Base-by-base conservation (phyloP, 208 protist genomes). In the Zelonia costaricensis region DNA sequence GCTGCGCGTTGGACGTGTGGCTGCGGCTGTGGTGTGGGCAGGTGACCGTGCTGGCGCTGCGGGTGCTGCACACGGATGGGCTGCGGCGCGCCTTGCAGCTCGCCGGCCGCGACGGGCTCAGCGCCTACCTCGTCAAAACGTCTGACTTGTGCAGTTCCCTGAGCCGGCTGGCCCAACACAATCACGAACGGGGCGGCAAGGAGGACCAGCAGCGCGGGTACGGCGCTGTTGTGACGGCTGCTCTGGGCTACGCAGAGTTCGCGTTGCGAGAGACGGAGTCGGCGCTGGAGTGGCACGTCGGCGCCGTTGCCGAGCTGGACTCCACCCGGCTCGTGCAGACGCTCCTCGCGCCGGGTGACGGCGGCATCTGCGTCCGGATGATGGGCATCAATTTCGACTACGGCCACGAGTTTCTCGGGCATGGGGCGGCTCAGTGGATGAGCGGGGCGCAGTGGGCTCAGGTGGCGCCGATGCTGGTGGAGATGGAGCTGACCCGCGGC, bases 331-430 rank as follows among this genome's bases (percentile, higher is more conserved):
- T 93, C 64, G n/a, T 93, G 39, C 84, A 92, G 49, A 96, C 90
- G 39, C 78, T 81, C 25, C 64, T 91, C 38, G 72, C 57, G 8
- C n/a, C 48, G 20, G 51, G 69, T 4, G 76, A 79, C 0, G 73
- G 76, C 36, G 68, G 69, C 54, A 86, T 92, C 60, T 39, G 35
- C 44, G 62, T 86, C 28, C 73, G 84, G 44, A 67, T 82, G 7
- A 68, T 94, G 23, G 85, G 86, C 16, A 64, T 86, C 43, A 46
- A 53, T 15, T 62, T 87, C 38, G 47, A 67, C 15, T 91, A 96
- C 70, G 91, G 87, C 20, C 76, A 88, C 40, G 91, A 96, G 61
- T 92, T 94, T 68, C 46, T 87, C n/a, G 91, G 91, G 22, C 81
- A 88, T 60, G 65, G 78, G 39, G 58, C 31, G 20, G 16, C 77